These are phyloP conservation scores for Saturnispora sanitii DNA, from an alignment of 805 yeast species.

Conservation along the genomic window DNA sequence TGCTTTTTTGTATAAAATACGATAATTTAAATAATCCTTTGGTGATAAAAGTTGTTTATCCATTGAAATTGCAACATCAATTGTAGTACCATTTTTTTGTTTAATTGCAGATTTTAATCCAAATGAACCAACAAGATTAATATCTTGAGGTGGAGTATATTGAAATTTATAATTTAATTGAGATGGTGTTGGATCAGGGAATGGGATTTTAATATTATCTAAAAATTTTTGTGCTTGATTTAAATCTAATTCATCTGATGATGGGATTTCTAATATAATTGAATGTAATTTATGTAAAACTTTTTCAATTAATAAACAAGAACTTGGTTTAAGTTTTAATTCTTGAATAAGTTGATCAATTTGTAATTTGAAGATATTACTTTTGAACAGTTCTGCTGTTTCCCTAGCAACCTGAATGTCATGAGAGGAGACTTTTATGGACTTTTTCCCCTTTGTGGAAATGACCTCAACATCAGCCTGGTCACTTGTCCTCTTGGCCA, in stretches of 20 bases:
- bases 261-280: slow-evolving; percentile 55
- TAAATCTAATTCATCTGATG: slow-evolving; percentile 40
- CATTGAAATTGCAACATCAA: slow-evolving; percentile 80
- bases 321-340: slow-evolving; percentile 61
- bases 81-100: slow-evolving; percentile 48
- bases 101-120: slow-evolving; percentile 76
- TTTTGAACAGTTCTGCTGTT: slow-evolving; percentile 87
- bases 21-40: slow-evolving; percentile 83
- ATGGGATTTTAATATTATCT: slow-evolving; percentile 48
- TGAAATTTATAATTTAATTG: slow-evolving; percentile 59
- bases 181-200: slow-evolving; percentile 81
- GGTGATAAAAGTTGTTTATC: slow-evolving; percentile 65
- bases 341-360: slow-evolving; percentile 86
- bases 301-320: slow-evolving; percentile 57
- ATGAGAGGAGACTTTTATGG: slow-evolving; percentile 44
- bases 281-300: slow-evolving; percentile 67
- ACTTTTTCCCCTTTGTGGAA: neutral
- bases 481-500: neutral
- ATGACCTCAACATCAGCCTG: neutral
- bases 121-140: slow-evolving; percentile 80
- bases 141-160: slow-evolving; percentile 59
- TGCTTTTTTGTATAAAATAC: slow-evolving; percentile 84
- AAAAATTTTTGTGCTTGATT: slow-evolving; percentile 51
- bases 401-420: slow-evolving; percentile 89
- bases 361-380: slow-evolving; percentile 90